phyloP scores from a whole-genome alignment of 208 protist genomes.

The Giardia muris region DNA sequence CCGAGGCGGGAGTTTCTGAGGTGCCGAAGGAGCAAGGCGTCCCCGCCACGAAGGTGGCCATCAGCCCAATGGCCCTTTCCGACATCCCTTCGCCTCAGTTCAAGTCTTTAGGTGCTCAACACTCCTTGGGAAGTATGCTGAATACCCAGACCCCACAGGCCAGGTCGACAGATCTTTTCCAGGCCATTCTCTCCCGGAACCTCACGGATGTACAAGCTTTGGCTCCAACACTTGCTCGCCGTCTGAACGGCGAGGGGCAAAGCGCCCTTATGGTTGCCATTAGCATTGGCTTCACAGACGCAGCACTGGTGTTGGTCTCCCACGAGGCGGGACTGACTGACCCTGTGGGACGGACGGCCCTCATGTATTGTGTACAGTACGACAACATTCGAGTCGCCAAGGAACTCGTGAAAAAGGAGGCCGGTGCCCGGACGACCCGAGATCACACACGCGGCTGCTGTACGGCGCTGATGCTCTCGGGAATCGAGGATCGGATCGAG shows the following conservation, averaged over 20 bases:
- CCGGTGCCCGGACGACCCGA: not conserved
- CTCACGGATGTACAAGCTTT: not conserved
- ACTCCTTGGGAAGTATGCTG: no score
- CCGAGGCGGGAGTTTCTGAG: no score
- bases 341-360: not conserved
- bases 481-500: no score
- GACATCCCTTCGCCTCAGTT: no score
- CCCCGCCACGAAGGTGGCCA: no score
- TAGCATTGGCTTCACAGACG: not conserved
- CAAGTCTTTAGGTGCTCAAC: no score
- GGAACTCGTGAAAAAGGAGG: not conserved
- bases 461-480: no score
- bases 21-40: no score
- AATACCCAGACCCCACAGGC: no score
- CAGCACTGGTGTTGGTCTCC: not conserved
- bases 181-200: not conserved
- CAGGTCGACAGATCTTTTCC: conserved; percentile 6
- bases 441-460: no score
- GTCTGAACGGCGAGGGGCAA: not conserved
- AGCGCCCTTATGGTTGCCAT: not conserved
- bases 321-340: not conserved
- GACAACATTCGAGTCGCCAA: not conserved
- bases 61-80: no score
- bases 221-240: not conserved
- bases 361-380: not conserved